A percentile compares a stretch with the other conserved stretches of the same genome.
Evolutionary conservation across 2,329 filamentous ascomycete genomes (phyloP).

Genomic region (Beauveria rudraprayagi): DNA sequence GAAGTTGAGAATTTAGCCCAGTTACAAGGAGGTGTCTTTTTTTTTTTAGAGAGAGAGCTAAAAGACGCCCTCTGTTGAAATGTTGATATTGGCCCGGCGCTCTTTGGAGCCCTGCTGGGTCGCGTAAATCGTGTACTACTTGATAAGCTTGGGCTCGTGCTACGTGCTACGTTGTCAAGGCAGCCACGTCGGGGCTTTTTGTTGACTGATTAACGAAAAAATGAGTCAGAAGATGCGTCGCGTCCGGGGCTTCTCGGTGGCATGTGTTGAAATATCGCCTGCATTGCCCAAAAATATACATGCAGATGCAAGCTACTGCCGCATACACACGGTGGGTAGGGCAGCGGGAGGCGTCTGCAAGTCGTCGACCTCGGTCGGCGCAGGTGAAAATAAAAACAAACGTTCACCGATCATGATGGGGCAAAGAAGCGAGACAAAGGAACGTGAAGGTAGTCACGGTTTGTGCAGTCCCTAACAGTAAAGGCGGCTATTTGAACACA

Average conservation of each 20-base stretch:
- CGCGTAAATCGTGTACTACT: neutral
- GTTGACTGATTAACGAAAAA: neutral
- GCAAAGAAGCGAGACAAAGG: neutral
- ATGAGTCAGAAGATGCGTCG: neutral
- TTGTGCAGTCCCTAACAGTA: neutral
- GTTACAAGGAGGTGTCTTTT: neutral
- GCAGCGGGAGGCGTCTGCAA: neutral
- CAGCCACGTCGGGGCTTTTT: neutral
- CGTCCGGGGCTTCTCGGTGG: neutral
- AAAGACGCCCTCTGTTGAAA: neutral
- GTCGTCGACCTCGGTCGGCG: neutral
- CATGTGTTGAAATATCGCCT: neutral
- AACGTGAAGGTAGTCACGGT: neutral
- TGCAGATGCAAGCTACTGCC: constrained; percentile 1
- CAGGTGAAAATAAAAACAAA: neutral
- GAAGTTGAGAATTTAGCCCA: neutral
- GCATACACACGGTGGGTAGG: neutral
- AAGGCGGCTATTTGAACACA: neutral
- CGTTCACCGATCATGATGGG: neutral
- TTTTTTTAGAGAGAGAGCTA: neutral
- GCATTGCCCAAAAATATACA: neutral
- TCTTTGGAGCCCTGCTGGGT: neutral
- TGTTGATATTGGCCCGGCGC: neutral
- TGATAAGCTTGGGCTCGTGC: neutral
- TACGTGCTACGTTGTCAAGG: neutral